Percentiles rank a stretch among this genome's conserved stretches.
Conservation (phyloP, 495 filamentous ascomycete species). For the Penicillium cataractarum region DNA sequence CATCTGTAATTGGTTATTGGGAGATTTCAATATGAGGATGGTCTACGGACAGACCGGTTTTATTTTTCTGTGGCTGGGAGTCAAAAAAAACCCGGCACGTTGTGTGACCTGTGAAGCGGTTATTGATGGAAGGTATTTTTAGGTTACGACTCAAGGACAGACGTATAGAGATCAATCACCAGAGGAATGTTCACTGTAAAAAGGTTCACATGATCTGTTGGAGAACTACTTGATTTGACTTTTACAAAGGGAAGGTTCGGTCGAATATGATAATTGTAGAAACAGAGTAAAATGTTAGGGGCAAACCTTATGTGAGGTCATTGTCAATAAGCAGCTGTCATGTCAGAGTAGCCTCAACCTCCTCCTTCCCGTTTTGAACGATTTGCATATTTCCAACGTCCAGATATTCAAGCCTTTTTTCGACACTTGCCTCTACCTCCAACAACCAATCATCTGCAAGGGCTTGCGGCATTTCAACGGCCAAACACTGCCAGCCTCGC, state of each 20-base stretch:
- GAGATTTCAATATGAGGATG: conserved; percentile 13
- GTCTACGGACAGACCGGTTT: conserved; percentile 11
- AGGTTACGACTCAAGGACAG: not conserved
- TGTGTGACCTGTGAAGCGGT: conserved; percentile 12
- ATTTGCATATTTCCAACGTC: not conserved
- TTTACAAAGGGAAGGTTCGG: not conserved
- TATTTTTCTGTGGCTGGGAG: conserved; percentile 7
- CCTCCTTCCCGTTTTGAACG: not conserved
- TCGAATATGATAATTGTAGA: not conserved
- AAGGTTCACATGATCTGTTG: no score
- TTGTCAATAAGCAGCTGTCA: not conserved
- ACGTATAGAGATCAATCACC: not conserved
- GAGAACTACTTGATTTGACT: no score
- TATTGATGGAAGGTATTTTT: conserved; percentile 17
- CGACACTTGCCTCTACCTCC: not conserved
- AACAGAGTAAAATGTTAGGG: not conserved
- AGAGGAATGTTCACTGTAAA: no score
- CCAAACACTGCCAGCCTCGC: not conserved
- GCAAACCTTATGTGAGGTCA: not conserved
- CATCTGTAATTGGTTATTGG: conserved; percentile 9
- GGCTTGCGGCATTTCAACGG: not conserved
- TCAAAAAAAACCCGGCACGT: conserved; percentile 3
- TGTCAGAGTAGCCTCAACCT: not conserved
- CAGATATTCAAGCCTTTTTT: not conserved
- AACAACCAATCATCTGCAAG: not conserved